A percentile compares a stretch with the other conserved stretches of the same genome.
Evolutionary conservation across 2,329 filamentous ascomycete genomes (phyloP).

Genomic region (Penicillium crustosum): DNA sequence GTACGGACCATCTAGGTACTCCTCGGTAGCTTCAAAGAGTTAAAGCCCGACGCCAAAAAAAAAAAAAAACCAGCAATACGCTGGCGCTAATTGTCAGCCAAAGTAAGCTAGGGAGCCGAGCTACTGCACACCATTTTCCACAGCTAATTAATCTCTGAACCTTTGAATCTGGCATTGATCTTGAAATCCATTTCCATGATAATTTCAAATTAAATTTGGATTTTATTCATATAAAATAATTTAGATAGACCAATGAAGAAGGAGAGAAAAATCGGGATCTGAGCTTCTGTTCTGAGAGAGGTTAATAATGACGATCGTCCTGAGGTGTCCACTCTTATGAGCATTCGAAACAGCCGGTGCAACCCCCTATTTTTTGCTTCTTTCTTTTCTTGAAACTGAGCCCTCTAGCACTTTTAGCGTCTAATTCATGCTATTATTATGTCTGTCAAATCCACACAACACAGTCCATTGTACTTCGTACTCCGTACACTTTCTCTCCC

Average conservation of each 20-base stretch:
- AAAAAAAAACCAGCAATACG: not conserved
- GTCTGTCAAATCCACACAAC: not conserved
- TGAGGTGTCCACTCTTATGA: constrained; percentile 22
- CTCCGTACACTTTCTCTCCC: not conserved
- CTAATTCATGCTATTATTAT: not conserved
- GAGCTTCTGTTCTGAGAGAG: constrained; percentile 3
- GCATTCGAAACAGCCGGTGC: constrained; percentile 25
- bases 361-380: constrained; percentile 8
- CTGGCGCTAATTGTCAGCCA: constrained; percentile 2
- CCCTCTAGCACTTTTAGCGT: not conserved
- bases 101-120: constrained; percentile 1
- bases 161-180: not conserved
- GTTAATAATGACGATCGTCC: constrained; percentile 26
- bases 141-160: not conserved
- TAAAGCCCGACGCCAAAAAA: not conserved
- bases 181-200: not conserved
- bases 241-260: not conserved
- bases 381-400: constrained; percentile 15
- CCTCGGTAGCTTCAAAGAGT: not conserved
- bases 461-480: not conserved
- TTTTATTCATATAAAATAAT: not conserved
- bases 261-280: not conserved
- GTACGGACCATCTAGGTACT: not conserved
- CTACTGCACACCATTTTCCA: constrained; percentile 5
- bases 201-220: not conserved